phyloP scores from a whole-genome alignment of 148 eudicot species.

The Rhododendron ovatum region DNA sequence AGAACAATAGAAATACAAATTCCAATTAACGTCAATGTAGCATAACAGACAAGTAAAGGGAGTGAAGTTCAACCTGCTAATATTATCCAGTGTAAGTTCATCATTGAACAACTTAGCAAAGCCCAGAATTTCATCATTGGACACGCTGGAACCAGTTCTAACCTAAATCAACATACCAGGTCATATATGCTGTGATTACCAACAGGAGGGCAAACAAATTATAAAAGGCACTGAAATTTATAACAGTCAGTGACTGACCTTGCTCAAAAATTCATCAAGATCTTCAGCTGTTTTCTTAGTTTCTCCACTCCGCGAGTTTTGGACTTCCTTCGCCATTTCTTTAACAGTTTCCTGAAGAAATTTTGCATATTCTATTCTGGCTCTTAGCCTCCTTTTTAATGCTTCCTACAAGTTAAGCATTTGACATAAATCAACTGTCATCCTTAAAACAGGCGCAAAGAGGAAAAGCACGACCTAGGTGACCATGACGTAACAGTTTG shows the following conservation, averaged over 20 bases:
- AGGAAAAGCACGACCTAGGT: not conserved
- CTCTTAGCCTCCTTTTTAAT: constrained; percentile 67
- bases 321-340: constrained; percentile 96
- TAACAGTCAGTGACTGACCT: constrained; percentile 36
- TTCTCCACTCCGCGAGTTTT: constrained; percentile 80
- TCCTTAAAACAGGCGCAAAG: not conserved
- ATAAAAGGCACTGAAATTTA: not conserved
- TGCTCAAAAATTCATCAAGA: constrained; percentile 87
- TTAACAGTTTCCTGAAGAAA: constrained; percentile 90
- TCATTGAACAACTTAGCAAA: constrained; percentile 85
- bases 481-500: not conserved
- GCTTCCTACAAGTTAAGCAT: constrained; percentile 51
- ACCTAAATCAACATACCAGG: constrained; percentile 44
- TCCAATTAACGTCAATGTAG: not conserved
- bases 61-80: constrained; percentile 52
- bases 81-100: constrained; percentile 77
- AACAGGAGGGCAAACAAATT: not conserved
- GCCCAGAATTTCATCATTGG: constrained; percentile 71
- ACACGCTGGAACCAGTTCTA: constrained; percentile 54
- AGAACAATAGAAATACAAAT: not conserved
- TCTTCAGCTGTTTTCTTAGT: constrained; percentile 85
- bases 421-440: not conserved
- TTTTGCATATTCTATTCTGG: constrained; percentile 92
- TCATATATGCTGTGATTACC: not conserved
- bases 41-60: not conserved